These are phyloP conservation scores for Leucocoprinus birnbaumii DNA, from an alignment of 768 basidiomycete species.

Conservation along the genomic window DNA sequence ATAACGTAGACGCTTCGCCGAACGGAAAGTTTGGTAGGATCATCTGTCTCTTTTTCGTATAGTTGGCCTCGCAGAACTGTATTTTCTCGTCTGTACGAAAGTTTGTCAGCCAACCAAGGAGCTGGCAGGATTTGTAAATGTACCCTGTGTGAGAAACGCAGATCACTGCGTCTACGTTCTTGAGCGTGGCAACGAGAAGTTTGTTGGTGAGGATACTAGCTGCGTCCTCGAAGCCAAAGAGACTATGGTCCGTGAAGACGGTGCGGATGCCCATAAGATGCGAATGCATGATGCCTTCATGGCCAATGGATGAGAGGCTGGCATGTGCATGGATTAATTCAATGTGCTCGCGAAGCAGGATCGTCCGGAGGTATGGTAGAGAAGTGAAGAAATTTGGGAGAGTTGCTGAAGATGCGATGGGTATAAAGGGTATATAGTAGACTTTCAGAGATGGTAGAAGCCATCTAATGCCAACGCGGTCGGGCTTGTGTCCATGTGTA, in stretches of 20 bases:
- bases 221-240: constrained; percentile 97
- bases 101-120: neutral
- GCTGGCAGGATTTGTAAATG: constrained; percentile 17
- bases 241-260: constrained; percentile 94
- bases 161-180: constrained; percentile 91
- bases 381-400: constrained; percentile 93
- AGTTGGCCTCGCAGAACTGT: constrained; percentile 86
- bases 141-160: constrained; percentile 98
- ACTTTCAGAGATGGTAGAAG: constrained; percentile 85
- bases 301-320: constrained; percentile 83
- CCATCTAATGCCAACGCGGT: constrained; percentile 89
- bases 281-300: constrained; percentile 90
- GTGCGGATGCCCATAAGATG: constrained; percentile 85
- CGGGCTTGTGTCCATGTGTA: constrained; percentile 86
- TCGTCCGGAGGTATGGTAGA: constrained; percentile 87
- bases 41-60: constrained; percentile 48
- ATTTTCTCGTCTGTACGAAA: constrained; percentile 82
- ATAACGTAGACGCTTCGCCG: constrained; percentile 81
- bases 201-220: constrained; percentile 98
- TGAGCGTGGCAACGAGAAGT: constrained; percentile 78
- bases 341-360: constrained; percentile 83
- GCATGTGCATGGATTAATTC: constrained; percentile 91
- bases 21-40: constrained; percentile 42
- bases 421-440: constrained; percentile 88
- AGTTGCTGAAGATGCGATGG: constrained; percentile 90